Evolutionary conservation across 345 rosid genomes (phyloP).

Genomic region (Draba incana): DNA sequence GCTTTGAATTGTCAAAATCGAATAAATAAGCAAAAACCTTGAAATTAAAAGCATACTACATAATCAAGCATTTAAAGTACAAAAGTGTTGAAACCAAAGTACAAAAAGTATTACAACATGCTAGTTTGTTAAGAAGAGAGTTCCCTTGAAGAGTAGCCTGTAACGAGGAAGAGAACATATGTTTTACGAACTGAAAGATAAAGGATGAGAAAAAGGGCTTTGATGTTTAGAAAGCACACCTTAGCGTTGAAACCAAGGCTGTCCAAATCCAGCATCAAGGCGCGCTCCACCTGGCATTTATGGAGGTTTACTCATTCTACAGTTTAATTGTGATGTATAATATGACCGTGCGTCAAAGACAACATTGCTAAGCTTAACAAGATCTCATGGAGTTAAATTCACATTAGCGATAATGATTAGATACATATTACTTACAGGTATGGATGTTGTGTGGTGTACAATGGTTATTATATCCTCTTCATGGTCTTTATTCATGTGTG

Average conservation of each 20-base stretch:
- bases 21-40: too few relatives aligned
- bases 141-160: slow-evolving; percentile 77
- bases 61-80: too few relatives aligned
- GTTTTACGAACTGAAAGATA: neutral
- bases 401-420: neutral
- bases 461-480: slow-evolving; percentile 65
- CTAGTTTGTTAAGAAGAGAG: too few relatives aligned
- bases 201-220: neutral
- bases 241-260: slow-evolving; percentile 92
- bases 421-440: slow-evolving; percentile 57
- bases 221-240: slow-evolving; percentile 46
- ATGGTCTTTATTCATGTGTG: slow-evolving; percentile 96
- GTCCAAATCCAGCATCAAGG: slow-evolving; percentile 86
- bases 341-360: neutral
- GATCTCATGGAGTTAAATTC: neutral
- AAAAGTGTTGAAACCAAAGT: too few relatives aligned
- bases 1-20: too few relatives aligned
- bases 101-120: too few relatives aligned
- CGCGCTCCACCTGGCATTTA: slow-evolving; percentile 73
- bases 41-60: too few relatives aligned
- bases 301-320: slow-evolving; percentile 3
- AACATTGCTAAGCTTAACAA: neutral
- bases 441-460: slow-evolving; percentile 69
- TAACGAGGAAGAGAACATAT: neutral
- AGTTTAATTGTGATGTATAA: slow-evolving; percentile 14